These are phyloP conservation scores for Craspedostauros australis DNA, from an alignment of 108 stramenopile species.

Conservation along the genomic window DNA sequence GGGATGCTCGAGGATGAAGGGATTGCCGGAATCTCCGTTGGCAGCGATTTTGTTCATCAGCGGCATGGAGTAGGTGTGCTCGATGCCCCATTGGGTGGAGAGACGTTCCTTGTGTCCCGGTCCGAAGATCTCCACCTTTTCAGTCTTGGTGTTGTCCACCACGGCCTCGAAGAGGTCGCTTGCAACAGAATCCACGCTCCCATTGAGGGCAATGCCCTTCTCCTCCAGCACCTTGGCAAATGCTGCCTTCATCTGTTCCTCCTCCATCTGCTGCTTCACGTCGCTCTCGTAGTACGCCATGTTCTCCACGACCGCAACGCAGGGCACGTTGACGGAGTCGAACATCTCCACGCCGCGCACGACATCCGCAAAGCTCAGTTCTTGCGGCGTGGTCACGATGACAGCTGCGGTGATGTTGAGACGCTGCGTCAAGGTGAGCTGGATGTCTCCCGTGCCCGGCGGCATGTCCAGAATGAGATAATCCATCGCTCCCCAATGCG, in stretches of 20 bases:
- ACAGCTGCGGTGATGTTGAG: constrained; percentile 92
- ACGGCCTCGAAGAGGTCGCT: constrained; percentile 43
- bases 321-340: constrained; percentile 89
- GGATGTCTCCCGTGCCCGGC: constrained; percentile 98
- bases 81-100: constrained; percentile 82
- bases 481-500: constrained; percentile 96
- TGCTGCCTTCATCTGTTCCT: constrained; percentile 26
- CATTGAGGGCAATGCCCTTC: constrained; percentile 22
- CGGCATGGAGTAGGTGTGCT: constrained; percentile 72
- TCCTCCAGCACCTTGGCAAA: constrained; percentile 27
- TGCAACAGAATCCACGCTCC: constrained; percentile 17
- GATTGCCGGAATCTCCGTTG: constrained; percentile 79
- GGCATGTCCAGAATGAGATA: constrained; percentile 98
- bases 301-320: constrained; percentile 96
- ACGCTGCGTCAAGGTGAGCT: constrained; percentile 89
- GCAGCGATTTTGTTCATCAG: constrained; percentile 66
- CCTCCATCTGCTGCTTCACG: constrained; percentile 22
- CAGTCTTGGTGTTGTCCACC: constrained; percentile 25
- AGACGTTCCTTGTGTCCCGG: constrained; percentile 64
- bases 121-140: constrained; percentile 73
- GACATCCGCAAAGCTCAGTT: constrained; percentile 93
- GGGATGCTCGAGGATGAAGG: constrained; percentile 64
- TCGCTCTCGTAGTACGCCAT: constrained; percentile 87
- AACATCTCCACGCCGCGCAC: constrained; percentile 96
- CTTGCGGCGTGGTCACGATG: constrained; percentile 97